A percentile compares a stretch with the other conserved stretches of the same genome.
These are phyloP conservation scores for Microsporum ferrugineum DNA, from an alignment of 2,329 filamentous ascomycete genomes.

Conservation along the genomic window DNA sequence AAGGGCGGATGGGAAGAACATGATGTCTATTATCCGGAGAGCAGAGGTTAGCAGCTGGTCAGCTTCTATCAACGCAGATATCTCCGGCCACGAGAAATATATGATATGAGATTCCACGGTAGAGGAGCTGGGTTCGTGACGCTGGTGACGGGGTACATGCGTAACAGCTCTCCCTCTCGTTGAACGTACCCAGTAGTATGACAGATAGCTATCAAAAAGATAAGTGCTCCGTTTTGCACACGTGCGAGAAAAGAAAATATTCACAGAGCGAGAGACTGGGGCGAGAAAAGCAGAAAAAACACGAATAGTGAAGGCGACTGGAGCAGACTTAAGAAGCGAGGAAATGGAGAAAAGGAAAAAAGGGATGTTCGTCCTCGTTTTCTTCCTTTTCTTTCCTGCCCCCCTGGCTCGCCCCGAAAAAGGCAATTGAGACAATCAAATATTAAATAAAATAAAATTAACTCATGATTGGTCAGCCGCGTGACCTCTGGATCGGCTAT, in stretches of 20 bases:
- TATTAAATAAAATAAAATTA: neutral
- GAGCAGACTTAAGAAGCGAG: neutral
- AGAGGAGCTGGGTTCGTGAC: neutral
- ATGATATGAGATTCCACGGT: constrained; percentile 1
- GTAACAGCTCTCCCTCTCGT: neutral
- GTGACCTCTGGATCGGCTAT: neutral
- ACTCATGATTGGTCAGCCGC: neutral
- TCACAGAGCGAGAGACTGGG: neutral
- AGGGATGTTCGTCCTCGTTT: neutral
- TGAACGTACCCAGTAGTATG: neutral
- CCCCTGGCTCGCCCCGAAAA: neutral
- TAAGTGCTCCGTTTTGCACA: neutral
- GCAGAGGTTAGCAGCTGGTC: constrained; percentile 5
- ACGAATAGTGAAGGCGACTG: neutral
- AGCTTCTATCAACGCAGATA: neutral
- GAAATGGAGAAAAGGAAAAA: neutral
- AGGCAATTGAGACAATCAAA: constrained; percentile 2
- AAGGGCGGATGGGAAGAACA: neutral
- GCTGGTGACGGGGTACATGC: neutral
- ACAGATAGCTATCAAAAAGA: neutral
- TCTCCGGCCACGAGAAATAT: neutral
- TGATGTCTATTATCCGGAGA: neutral
- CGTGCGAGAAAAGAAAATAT: neutral
- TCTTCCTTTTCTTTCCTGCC: neutral
- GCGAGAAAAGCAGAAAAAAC: neutral